Evolutionary conservation across 1,139 yeast species (phyloP).

Genomic region (Yarrowia galli): DNA sequence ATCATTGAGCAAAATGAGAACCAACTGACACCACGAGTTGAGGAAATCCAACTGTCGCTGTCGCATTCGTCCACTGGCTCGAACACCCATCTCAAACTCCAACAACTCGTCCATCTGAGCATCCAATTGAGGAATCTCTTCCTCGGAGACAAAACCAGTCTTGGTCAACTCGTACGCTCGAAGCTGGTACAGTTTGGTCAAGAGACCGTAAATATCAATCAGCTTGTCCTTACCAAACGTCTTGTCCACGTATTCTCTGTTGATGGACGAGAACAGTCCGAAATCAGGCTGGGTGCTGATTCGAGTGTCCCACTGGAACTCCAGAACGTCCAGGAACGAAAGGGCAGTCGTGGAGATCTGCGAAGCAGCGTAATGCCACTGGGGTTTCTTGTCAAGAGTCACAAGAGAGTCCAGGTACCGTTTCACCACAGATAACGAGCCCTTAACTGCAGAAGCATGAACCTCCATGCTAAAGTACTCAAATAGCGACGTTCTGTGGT

Average conservation of each 20-base stretch:
- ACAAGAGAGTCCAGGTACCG: constrained; percentile 63
- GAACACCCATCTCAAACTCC: constrained; percentile 41
- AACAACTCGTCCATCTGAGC: constrained; percentile 41
- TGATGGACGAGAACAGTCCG: constrained; percentile 40
- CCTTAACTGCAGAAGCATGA: constrained; percentile 62
- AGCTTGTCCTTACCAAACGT: constrained; percentile 28
- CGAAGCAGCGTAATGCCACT: constrained; percentile 43
- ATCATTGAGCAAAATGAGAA: constrained; percentile 75
- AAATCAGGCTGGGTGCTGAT: constrained; percentile 25
- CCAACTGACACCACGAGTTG: constrained; percentile 83
- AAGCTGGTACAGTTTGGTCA: constrained; percentile 44
- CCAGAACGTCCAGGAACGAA: constrained; percentile 72
- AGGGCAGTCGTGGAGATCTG: constrained; percentile 61
- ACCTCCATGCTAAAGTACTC: constrained; percentile 77
- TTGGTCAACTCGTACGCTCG: constrained; percentile 47
- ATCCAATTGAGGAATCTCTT: constrained; percentile 43
- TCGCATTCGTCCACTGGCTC: constrained; percentile 44
- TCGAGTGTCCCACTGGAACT: constrained; percentile 54
- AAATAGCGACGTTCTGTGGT: constrained; percentile 65
- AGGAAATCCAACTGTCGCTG: constrained; percentile 66
- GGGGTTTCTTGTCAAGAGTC: constrained; percentile 46
- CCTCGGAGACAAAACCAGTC: constrained; percentile 41
- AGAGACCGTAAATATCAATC: constrained; percentile 42
- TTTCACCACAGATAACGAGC: constrained; percentile 63
- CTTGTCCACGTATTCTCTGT: constrained; percentile 41